A percentile compares a stretch with the other conserved stretches of the same genome.
phyloP scores from a whole-genome alignment of 1,284 basidiomycete species.

The Cutaneotrichosporon mucoides region DNA sequence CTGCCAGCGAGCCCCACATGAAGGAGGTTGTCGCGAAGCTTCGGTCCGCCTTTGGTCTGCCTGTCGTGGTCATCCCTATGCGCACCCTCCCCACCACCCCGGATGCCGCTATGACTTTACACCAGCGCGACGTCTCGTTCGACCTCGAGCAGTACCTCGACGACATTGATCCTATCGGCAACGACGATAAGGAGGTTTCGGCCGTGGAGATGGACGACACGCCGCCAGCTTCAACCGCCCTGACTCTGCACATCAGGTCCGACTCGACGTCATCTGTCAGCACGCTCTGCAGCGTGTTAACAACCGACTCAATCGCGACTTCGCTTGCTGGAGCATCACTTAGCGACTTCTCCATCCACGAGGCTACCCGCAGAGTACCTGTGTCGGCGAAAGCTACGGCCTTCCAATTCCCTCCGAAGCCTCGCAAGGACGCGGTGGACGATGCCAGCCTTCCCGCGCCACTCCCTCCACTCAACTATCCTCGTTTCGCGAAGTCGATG shows the following conservation, averaged over 20 bases:
- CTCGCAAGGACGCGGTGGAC: background rate
- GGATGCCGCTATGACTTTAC: background rate
- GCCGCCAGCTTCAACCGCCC: background rate
- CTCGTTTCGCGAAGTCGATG: slow-evolving; percentile 12
- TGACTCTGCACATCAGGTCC: no score
- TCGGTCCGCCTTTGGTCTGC: slow-evolving; percentile 2
- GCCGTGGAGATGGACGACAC: background rate
- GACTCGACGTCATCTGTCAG: background rate
- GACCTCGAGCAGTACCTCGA: slow-evolving; percentile 38
- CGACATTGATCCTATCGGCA: slow-evolving; percentile 15
- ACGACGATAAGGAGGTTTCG: background rate
- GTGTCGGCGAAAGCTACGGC: background rate
- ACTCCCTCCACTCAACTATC: background rate
- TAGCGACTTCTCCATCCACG: slow-evolving; percentile 21
- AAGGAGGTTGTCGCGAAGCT: background rate
- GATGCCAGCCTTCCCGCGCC: background rate
- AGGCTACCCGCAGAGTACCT: background rate
- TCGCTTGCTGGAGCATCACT: slow-evolving; percentile 7
- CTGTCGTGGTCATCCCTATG: background rate
- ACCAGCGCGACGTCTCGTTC: slow-evolving; percentile 27
- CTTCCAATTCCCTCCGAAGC: background rate
- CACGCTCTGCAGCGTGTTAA: background rate
- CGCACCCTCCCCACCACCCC: no score
- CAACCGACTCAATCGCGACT: background rate
- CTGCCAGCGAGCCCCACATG: background rate